phyloP scores from a whole-genome alignment of 371 early-diverging fungal species.

The Mucor sp. region DNA sequence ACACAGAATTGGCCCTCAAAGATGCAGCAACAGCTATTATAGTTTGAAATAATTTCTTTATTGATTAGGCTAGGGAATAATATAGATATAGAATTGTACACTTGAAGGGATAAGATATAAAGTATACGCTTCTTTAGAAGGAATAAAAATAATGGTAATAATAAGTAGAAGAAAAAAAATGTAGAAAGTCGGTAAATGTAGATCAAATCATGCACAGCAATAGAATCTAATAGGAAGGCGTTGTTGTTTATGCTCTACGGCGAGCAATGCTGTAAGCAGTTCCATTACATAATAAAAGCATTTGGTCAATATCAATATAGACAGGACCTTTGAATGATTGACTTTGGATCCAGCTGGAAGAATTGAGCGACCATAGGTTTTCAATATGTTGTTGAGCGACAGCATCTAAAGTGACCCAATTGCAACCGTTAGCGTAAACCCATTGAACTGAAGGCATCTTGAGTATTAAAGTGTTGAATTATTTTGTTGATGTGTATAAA shows the following conservation, averaged over 20 bases:
- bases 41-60: neutral
- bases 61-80: neutral
- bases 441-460: slow-evolving; percentile 18
- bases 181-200: neutral
- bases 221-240: too few relatives aligned
- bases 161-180: neutral
- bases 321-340: slow-evolving; percentile 12
- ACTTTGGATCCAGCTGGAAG: slow-evolving; percentile 20
- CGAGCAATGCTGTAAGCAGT: slow-evolving; percentile 22
- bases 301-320: slow-evolving; percentile 24
- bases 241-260: neutral
- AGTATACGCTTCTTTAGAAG: neutral
- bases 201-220: neutral
- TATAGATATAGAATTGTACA: neutral
- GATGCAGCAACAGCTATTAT: neutral
- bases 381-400: slow-evolving; percentile 20
- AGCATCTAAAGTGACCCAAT: slow-evolving; percentile 23
- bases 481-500: neutral
- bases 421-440: slow-evolving; percentile 28
- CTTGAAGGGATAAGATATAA: neutral
- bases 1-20: neutral
- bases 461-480: neutral
- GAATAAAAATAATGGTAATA: neutral
- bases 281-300: slow-evolving; percentile 15
- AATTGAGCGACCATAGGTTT: slow-evolving; percentile 14